These are phyloP conservation scores for Brassica nigra DNA, from an alignment of 345 rosid genomes.

Conservation along the genomic window DNA sequence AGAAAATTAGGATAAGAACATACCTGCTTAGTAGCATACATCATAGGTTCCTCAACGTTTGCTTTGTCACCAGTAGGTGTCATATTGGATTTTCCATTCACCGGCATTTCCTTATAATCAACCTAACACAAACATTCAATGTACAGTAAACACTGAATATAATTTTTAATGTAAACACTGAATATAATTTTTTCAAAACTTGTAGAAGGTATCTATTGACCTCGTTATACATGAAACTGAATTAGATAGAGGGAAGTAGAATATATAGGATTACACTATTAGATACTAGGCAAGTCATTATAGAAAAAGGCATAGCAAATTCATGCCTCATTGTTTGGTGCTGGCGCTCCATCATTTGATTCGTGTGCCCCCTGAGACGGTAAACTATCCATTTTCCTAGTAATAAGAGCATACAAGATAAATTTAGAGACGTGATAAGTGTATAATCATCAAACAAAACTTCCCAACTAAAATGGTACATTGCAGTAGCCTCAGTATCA, in stretches of 20 bases:
- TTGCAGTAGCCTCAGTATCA: conserved; percentile 47
- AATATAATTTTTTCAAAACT: conserved; percentile 8
- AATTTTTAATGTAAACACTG: not conserved
- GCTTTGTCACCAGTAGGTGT: conserved; percentile 67
- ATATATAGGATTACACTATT: not conserved
- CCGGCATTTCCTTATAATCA: conserved; percentile 53
- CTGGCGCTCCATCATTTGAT: conserved; percentile 52
- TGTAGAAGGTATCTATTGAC: not conserved
- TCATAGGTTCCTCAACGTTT: conserved; percentile 73
- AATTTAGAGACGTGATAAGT: not conserved
- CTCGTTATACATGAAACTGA: conserved; percentile 10
- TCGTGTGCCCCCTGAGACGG: conserved; percentile 48
- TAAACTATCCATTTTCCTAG: conserved; percentile 47
- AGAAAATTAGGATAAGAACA: conserved; percentile 9
- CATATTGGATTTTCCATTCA: conserved; percentile 56
- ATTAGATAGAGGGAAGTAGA: conserved; percentile 10
- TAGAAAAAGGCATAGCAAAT: conserved; percentile 11
- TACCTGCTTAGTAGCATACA: conserved; percentile 87
- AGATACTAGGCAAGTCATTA: conserved; percentile 3
- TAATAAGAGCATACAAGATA: conserved; percentile 27
- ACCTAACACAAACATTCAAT: conserved; percentile 50
- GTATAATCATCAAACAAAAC: conserved; percentile 21
- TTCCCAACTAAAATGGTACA: conserved; percentile 45
- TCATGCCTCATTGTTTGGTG: conserved; percentile 64
- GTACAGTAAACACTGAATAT: not conserved